These are phyloP conservation scores for Nymphaea thermarum DNA, from an alignment of 164 flowering plant genomes.

Conservation along the genomic window DNA sequence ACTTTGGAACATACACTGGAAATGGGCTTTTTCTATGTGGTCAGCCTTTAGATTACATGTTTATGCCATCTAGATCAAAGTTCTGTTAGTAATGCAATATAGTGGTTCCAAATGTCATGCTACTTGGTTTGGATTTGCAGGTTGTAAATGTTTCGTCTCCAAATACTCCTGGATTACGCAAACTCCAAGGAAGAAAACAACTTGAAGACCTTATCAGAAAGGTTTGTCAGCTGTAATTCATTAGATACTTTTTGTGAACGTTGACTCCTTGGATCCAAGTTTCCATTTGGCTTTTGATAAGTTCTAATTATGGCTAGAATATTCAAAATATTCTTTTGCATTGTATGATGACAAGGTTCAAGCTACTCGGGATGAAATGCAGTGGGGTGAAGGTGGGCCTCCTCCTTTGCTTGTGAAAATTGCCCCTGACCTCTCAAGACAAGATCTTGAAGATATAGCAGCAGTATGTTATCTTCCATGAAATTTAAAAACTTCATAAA, in stretches of 20 bases:
- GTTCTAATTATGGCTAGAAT: no score
- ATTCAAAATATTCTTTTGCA: no score
- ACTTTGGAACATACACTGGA: no score
- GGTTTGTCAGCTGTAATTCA: slow-evolving; percentile 23
- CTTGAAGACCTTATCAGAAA: slow-evolving; percentile 90
- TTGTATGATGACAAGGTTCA: slow-evolving; percentile 45
- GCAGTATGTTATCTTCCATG: slow-evolving; percentile 38
- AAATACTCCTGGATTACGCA: slow-evolving; percentile 95
- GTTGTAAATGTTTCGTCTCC: slow-evolving; percentile 99
- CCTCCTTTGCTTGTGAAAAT: slow-evolving; percentile 98
- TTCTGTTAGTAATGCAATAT: no score
- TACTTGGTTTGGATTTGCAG: slow-evolving; percentile 19
- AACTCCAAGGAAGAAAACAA: slow-evolving; percentile 94
- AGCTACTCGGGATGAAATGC: slow-evolving; percentile 99
- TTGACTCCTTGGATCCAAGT: no score
- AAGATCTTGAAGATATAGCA: slow-evolving; percentile 97
- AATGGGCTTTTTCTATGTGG: no score
- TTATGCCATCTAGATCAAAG: no score
- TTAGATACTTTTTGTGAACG: background rate
- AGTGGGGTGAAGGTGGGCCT: slow-evolving; percentile 99
- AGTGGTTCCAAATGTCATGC: no score
- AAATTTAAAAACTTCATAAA: background rate
- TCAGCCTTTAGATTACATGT: no score
- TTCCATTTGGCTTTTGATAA: no score
- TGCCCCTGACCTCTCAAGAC: slow-evolving; percentile 93